Percentiles rank a stretch among this genome's conserved stretches.
Conservation (phyloP, 192 early-diverging fungal genomes). For the Chytriomyces hyalinus region DNA sequence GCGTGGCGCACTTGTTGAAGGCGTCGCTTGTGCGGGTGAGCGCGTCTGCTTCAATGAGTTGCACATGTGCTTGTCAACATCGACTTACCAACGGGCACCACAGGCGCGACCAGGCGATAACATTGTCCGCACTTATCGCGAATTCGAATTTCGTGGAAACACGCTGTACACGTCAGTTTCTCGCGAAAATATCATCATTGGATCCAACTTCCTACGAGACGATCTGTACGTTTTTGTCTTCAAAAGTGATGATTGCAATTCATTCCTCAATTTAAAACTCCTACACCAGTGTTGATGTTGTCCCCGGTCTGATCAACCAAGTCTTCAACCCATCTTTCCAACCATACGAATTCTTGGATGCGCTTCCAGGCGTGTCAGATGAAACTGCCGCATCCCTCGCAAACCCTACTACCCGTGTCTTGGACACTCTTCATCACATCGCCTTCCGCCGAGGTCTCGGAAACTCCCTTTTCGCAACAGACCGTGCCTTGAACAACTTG, state of each 20-base stretch:
- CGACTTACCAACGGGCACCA: not conserved
- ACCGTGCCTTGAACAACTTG: conserved; percentile 62
- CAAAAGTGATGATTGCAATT: too few relatives aligned
- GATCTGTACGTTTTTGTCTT: conserved; percentile 71
- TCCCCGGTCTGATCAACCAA: conserved; percentile 74
- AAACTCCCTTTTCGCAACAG: conserved; percentile 86
- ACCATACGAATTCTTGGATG: conserved; percentile 84
- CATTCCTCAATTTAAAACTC: too few relatives aligned
- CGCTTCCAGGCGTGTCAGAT: conserved; percentile 62
- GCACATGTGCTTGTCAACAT: not conserved
- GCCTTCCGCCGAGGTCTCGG: conserved; percentile 96
- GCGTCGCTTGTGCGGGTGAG: conserved; percentile 85
- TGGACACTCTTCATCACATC: conserved; percentile 83
- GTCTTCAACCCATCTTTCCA: conserved; percentile 80
- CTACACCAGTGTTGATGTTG: conserved; percentile 72
- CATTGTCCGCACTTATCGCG: conserved; percentile 84
- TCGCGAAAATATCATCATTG: conserved; percentile 83
- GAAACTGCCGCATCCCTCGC: conserved; percentile 71
- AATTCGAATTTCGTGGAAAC: conserved; percentile 90
- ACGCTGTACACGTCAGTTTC: conserved; percentile 77
- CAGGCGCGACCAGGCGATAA: conserved; percentile 83
- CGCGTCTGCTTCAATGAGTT: not conserved
- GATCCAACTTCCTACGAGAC: conserved; percentile 88
- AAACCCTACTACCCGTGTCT: conserved; percentile 66
- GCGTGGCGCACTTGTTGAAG: conserved; percentile 91